Conservation (phyloP, 2,329 filamentous ascomycete species). For the Pestalotiopsis fici region DNA sequence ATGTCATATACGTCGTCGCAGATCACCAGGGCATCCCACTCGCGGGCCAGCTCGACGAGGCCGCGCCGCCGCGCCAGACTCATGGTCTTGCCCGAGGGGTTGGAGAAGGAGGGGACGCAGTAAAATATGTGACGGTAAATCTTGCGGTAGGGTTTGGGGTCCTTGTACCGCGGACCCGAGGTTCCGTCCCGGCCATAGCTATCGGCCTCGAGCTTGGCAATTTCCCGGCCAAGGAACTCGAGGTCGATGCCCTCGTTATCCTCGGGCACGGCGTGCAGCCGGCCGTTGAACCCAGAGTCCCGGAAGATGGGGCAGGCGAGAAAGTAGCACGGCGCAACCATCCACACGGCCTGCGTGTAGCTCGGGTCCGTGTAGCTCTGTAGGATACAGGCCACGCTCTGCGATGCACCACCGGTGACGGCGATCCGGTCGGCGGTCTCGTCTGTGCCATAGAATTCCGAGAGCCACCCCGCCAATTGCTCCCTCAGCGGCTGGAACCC, state of each 20-base stretch:
- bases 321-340: conserved; percentile 81
- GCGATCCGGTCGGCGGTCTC: conserved; percentile 63
- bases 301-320: conserved; percentile 84
- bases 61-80: conserved; percentile 64
- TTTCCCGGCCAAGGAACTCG: conserved; percentile 51
- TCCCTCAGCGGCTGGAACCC: conserved; percentile 72
- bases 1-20: conserved; percentile 95
- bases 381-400: conserved; percentile 77
- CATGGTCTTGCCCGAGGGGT: conserved; percentile 86
- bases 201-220: conserved; percentile 35
- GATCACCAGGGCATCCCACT: conserved; percentile 80
- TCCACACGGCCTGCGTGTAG: conserved; percentile 76
- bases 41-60: conserved; percentile 75
- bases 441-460: conserved; percentile 52
- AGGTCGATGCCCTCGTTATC: conserved; percentile 78
- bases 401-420: conserved; percentile 83
- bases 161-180: conserved; percentile 3
- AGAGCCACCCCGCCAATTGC: conserved; percentile 71
- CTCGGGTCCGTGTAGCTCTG: conserved; percentile 79
- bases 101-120: conserved; percentile 83
- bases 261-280: conserved; percentile 71
- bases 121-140: conserved; percentile 89
- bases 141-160: conserved; percentile 56
- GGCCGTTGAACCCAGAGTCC: conserved; percentile 72
- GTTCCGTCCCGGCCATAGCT: not conserved